These are phyloP conservation scores for Acanthochlamys bracteata DNA, from an alignment of 106 monocot species.

Conservation along the genomic window DNA sequence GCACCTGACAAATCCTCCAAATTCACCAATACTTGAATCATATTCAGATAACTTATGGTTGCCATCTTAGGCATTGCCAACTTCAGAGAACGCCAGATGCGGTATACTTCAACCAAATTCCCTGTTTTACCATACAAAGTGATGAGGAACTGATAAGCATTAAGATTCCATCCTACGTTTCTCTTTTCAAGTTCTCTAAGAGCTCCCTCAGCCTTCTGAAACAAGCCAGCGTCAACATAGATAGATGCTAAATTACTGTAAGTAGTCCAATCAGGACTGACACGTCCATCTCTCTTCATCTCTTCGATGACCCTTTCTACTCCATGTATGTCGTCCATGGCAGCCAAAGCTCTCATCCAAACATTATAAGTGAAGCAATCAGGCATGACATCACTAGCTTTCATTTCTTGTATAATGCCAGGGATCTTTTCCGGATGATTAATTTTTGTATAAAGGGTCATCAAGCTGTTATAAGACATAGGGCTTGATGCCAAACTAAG, in stretches of 20 bases:
- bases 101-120: slow-evolving; percentile 73
- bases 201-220: slow-evolving; percentile 77
- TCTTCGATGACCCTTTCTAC: slow-evolving; percentile 88
- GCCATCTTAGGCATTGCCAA: slow-evolving; percentile 49
- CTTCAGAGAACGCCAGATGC: slow-evolving; percentile 87
- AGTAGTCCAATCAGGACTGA: slow-evolving; percentile 84
- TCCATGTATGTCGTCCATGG: slow-evolving; percentile 53
- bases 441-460: slow-evolving; percentile 86
- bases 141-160: slow-evolving; percentile 82
- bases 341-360: slow-evolving; percentile 91
- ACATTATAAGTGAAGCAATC: slow-evolving; percentile 91
- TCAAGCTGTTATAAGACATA: slow-evolving; percentile 89
- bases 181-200: slow-evolving; percentile 82
- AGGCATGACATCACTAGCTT: slow-evolving; percentile 60
- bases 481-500: slow-evolving; percentile 56
- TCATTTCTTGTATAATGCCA: slow-evolving; percentile 84
- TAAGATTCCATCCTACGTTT: slow-evolving; percentile 38
- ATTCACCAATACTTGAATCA: slow-evolving; percentile 84
- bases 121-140: slow-evolving; percentile 77
- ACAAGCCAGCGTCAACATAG: slow-evolving; percentile 66
- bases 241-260: slow-evolving; percentile 92
- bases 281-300: slow-evolving; percentile 96
- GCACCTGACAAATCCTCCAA: slow-evolving; percentile 81
- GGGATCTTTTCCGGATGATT: slow-evolving; percentile 59
- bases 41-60: slow-evolving; percentile 91